These are phyloP conservation scores for Inosperma sp. DNA, from an alignment of 768 basidiomycete species.

Conservation along the genomic window DNA sequence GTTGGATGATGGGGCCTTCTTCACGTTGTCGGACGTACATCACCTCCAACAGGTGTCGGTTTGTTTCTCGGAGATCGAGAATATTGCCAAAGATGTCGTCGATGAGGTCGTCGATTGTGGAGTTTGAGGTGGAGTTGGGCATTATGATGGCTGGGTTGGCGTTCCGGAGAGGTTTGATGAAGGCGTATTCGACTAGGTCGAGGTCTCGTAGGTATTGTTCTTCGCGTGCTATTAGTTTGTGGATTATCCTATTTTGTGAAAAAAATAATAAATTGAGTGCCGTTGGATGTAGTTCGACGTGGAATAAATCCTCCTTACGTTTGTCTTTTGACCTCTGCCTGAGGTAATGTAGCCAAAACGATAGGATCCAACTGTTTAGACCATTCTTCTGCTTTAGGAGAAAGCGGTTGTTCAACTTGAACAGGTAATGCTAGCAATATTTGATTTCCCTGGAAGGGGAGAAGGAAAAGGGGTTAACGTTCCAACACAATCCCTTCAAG, in stretches of 20 bases:
- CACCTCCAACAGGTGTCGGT: conserved; percentile 75
- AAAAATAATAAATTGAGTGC: background rate
- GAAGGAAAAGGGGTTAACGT: conserved; percentile 4
- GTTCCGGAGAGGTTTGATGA: conserved; percentile 45
- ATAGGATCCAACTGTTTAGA: conserved; percentile 40
- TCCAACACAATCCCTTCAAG: background rate
- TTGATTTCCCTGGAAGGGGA: conserved; percentile 18
- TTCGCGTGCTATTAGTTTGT: conserved; percentile 84
- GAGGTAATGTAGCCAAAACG: conserved; percentile 49
- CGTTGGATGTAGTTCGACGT: no score
- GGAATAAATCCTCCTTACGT: conserved; percentile 37
- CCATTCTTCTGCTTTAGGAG: conserved; percentile 40
- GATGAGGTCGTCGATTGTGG: conserved; percentile 79
- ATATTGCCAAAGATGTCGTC: conserved; percentile 90
- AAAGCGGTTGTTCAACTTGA: conserved; percentile 30
- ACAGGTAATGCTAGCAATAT: conserved; percentile 12
- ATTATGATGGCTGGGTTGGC: conserved; percentile 44
- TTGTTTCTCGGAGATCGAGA: conserved; percentile 79
- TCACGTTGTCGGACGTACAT: conserved; percentile 85
- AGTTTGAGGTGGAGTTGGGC: no score
- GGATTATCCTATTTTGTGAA: conserved; percentile 54
- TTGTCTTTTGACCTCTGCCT: conserved; percentile 80
- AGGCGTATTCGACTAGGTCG: conserved; percentile 70
- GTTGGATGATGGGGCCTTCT: conserved; percentile 74
- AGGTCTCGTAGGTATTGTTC: conserved; percentile 88